Conservation (phyloP, 2,329 filamentous ascomycete species). For the Alternaria sp. region DNA sequence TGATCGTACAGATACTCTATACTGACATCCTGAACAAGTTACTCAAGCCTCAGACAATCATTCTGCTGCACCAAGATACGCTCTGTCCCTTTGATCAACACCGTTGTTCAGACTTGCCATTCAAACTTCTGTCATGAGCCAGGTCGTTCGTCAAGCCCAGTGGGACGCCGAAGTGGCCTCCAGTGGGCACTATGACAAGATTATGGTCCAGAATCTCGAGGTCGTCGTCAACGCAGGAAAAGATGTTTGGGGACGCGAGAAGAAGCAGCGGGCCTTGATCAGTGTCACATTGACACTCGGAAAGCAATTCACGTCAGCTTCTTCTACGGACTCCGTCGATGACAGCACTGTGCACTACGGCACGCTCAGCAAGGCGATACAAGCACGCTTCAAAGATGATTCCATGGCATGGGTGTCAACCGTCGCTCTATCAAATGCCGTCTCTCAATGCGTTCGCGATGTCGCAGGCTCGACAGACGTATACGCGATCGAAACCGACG, state of each 20-base stretch:
- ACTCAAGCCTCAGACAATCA: not conserved
- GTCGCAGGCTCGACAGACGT: constrained; percentile 36
- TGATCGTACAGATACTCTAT: not conserved
- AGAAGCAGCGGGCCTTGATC: constrained; percentile 67
- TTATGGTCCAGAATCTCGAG: constrained; percentile 68
- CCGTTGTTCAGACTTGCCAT: not conserved
- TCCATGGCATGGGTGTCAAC: constrained; percentile 31
- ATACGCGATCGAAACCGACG: constrained; percentile 57
- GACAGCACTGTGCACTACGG: constrained; percentile 80
- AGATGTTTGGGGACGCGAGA: constrained; percentile 72
- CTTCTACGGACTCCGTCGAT: constrained; percentile 65
- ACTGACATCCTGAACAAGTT: not conserved
- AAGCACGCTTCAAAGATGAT: constrained; percentile 53
- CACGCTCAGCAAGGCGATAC: constrained; percentile 69
- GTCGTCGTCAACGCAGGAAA: constrained; percentile 62
- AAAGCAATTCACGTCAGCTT: constrained; percentile 63
- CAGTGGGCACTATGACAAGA: constrained; percentile 45
- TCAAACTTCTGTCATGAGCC: constrained; percentile 6
- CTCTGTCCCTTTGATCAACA: not conserved
- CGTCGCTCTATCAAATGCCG: constrained; percentile 22
- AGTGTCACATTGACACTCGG: constrained; percentile 66
- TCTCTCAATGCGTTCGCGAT: constrained; percentile 23
- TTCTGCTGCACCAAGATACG: not conserved
- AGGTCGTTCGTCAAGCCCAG: constrained; percentile 21
- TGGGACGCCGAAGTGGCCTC: constrained; percentile 31